Evolutionary conservation across 345 rosid species (phyloP).

Genomic region (Viola odorata): DNA sequence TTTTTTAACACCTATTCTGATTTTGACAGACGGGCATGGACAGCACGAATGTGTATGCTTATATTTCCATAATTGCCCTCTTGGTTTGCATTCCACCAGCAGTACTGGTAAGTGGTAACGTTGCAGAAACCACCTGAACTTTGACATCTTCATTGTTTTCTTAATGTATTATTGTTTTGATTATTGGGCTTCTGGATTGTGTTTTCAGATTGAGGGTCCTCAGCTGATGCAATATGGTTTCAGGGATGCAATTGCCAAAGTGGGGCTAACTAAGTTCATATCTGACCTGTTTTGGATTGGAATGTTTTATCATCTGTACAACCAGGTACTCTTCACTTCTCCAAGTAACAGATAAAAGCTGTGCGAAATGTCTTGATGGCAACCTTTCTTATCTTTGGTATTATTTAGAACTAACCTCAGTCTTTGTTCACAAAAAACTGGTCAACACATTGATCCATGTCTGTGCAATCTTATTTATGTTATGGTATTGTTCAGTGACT

Average conservation of each 20-base stretch:
- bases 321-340: constrained; percentile 48
- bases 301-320: constrained; percentile 96
- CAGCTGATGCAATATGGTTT: constrained; percentile 70
- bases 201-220: constrained; percentile 81
- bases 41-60: constrained; percentile 90
- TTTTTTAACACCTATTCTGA: not conserved
- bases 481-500: not conserved
- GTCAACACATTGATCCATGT: no score
- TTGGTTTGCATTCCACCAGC: constrained; percentile 91
- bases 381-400: no score
- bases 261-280: constrained; percentile 74
- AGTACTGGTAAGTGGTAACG: constrained; percentile 51
- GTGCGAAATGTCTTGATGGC: no score
- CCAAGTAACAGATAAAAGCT: no score
- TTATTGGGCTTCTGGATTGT: not conserved
- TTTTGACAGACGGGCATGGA: constrained; percentile 88
- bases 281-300: constrained; percentile 99
- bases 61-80: constrained; percentile 94
- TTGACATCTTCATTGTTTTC: not conserved
- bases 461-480: not conserved
- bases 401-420: no score
- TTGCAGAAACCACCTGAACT: no score
- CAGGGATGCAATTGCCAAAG: constrained; percentile 75
- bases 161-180: not conserved
- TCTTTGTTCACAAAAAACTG: no score